A percentile compares a stretch with the other conserved stretches of the same genome.
These are phyloP conservation scores for Aspergillus haitiensis DNA, from an alignment of 495 filamentous ascomycete species.

Conservation along the genomic window DNA sequence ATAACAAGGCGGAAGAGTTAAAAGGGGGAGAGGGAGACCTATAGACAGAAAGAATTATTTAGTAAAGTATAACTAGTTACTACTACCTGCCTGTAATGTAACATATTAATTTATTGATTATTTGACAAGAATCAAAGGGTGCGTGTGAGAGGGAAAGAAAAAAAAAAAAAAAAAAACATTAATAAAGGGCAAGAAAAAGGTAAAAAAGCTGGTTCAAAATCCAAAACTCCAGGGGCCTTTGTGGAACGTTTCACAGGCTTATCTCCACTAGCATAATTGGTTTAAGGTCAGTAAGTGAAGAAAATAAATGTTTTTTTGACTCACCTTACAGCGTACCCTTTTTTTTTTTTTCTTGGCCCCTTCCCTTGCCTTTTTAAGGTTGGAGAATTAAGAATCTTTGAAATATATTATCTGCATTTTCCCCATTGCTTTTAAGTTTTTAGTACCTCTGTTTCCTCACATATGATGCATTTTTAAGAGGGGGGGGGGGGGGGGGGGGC, in stretches of 20 bases:
- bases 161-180: neutral
- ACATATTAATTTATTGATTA: slow-evolving; percentile 26
- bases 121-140: neutral
- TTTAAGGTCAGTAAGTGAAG: slow-evolving; percentile 20
- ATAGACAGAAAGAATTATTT: too few relatives aligned
- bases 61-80: too few relatives aligned
- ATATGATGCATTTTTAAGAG: too few relatives aligned
- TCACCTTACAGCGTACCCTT: neutral
- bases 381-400: slow-evolving; percentile 1
- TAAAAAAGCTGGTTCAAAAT: neutral
- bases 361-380: slow-evolving; percentile 1
- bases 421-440: neutral
- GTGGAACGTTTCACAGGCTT: slow-evolving; percentile 50
- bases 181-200: neutral
- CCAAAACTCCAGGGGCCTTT: slow-evolving; percentile 21
- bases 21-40: neutral
- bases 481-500: too few relatives aligned
- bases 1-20: neutral
- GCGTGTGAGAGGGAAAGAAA: neutral
- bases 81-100: slow-evolving; percentile 13
- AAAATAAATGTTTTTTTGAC: neutral
- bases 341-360: neutral
- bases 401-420: neutral
- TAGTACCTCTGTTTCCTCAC: neutral
- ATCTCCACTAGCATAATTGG: slow-evolving; percentile 48